phyloP scores from a whole-genome alignment of 768 basidiomycete species.

The Rhizopogon vulgaris region DNA sequence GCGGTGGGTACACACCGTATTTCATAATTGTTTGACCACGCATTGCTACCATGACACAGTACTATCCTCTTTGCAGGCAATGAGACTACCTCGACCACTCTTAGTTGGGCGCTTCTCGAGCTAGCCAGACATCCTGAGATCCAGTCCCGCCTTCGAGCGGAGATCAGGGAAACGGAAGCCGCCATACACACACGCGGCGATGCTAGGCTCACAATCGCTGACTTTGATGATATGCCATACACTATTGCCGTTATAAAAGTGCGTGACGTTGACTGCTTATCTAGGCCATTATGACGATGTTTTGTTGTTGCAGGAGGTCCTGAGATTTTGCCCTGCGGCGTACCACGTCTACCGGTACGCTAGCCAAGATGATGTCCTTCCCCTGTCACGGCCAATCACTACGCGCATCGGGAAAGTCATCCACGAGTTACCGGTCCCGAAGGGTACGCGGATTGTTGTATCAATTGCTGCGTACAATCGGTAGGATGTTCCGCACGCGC shows the following conservation, averaged over 20 bases:
- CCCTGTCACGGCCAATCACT: conserved; percentile 48
- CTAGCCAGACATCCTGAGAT: conserved; percentile 51
- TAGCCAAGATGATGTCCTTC: conserved; percentile 48
- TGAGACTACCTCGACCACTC: conserved; percentile 54
- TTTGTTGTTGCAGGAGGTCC: conserved; percentile 31
- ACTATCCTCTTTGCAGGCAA: conserved; percentile 46
- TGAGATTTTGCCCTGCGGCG: conserved; percentile 44
- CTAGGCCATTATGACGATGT: neutral
- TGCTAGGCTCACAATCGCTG: conserved; percentile 31
- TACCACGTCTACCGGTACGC: conserved; percentile 50
- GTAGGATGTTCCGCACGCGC: conserved; percentile 19
- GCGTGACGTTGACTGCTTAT: neutral
- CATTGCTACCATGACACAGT: conserved; percentile 15
- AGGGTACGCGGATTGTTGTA: conserved; percentile 43
- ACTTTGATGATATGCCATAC: conserved; percentile 48
- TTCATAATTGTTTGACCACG: neutral
- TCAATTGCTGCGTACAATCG: conserved; percentile 54
- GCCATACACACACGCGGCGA: conserved; percentile 30
- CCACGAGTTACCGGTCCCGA: conserved; percentile 39
- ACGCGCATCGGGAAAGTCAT: conserved; percentile 39
- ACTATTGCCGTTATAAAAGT: conserved; percentile 42
- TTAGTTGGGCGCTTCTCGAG: conserved; percentile 60
- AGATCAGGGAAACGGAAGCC: conserved; percentile 31
- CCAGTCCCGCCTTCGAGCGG: conserved; percentile 56
- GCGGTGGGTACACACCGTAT: conserved; percentile 11